Conservation (phyloP, 148 eudicot species). For the Drosera capensis region DNA sequence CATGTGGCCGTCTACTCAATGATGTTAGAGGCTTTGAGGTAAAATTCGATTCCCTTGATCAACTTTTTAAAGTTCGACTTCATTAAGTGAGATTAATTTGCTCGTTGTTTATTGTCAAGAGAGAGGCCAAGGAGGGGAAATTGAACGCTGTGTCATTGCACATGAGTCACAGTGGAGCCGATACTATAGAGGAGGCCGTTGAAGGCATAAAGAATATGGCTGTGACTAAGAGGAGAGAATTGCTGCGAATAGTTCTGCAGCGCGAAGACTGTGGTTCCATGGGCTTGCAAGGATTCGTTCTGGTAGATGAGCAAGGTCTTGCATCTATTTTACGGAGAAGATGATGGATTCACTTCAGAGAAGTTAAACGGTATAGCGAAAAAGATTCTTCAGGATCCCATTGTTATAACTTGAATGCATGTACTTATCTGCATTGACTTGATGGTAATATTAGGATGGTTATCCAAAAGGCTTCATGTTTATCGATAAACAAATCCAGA, state of each 20-base stretch:
- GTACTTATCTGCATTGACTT: no score
- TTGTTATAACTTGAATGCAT: background rate
- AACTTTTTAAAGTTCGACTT: no score
- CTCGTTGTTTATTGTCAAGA: constrained; percentile 42
- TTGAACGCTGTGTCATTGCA: constrained; percentile 53
- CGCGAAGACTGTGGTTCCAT: background rate
- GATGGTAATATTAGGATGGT: no score
- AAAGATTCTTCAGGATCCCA: background rate
- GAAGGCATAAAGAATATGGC: constrained; percentile 23
- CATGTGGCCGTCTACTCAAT: constrained; percentile 72
- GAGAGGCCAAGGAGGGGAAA: constrained; percentile 63
- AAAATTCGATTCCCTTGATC: no score
- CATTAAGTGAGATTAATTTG: no score
- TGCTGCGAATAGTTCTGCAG: background rate
- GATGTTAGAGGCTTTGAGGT: constrained; percentile 65
- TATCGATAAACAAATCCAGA: no score
- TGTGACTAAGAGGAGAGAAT: constrained; percentile 2
- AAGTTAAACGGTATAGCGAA: background rate
- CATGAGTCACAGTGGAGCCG: constrained; percentile 18
- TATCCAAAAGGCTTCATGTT: no score
- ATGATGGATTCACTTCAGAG: background rate
- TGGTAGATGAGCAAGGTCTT: background rate
- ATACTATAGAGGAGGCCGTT: constrained; percentile 34
- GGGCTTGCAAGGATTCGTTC: background rate
- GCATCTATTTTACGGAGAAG: background rate